These are phyloP conservation scores for Massariosphaeria phaeospora DNA, from an alignment of 495 filamentous ascomycete genomes.

Conservation along the genomic window DNA sequence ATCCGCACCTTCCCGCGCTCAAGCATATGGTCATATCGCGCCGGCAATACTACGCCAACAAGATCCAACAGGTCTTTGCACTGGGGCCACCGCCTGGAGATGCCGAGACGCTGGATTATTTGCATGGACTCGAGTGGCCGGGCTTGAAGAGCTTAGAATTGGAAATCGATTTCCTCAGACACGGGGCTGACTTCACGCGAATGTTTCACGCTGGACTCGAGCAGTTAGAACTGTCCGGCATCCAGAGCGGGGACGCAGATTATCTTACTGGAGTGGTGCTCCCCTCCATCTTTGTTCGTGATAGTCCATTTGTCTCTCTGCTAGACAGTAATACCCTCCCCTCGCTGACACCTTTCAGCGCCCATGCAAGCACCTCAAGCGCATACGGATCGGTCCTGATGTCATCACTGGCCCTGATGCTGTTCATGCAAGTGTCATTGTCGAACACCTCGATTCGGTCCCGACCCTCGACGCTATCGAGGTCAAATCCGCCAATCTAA, in stretches of 20 bases:
- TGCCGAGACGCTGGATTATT: slow-evolving; percentile 5
- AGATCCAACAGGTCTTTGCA: slow-evolving; percentile 22
- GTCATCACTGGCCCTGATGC: slow-evolving; percentile 5
- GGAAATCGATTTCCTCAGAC: slow-evolving; percentile 22
- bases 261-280: slow-evolving; percentile 15
- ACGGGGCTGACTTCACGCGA: slow-evolving; percentile 13
- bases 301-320: not conserved
- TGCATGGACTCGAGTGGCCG: slow-evolving; percentile 22
- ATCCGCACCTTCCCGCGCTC: slow-evolving; percentile 29
- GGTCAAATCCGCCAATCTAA: slow-evolving; percentile 13
- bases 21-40: slow-evolving; percentile 12
- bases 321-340: not conserved
- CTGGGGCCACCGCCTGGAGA: slow-evolving; percentile 13
- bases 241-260: slow-evolving; percentile 9
- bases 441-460: slow-evolving; percentile 4
- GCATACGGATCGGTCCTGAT: slow-evolving; percentile 20
- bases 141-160: slow-evolving; percentile 21
- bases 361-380: slow-evolving; percentile 21
- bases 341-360: slow-evolving; percentile 6
- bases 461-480: slow-evolving; percentile 19
- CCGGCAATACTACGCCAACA: slow-evolving; percentile 31
- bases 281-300: slow-evolving; percentile 20
- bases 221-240: slow-evolving; percentile 20
- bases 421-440: slow-evolving; percentile 12
- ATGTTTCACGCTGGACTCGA: slow-evolving; percentile 22